These are phyloP conservation scores for Fusarium continuum DNA, from an alignment of 2,329 filamentous ascomycete species.

Conservation along the genomic window DNA sequence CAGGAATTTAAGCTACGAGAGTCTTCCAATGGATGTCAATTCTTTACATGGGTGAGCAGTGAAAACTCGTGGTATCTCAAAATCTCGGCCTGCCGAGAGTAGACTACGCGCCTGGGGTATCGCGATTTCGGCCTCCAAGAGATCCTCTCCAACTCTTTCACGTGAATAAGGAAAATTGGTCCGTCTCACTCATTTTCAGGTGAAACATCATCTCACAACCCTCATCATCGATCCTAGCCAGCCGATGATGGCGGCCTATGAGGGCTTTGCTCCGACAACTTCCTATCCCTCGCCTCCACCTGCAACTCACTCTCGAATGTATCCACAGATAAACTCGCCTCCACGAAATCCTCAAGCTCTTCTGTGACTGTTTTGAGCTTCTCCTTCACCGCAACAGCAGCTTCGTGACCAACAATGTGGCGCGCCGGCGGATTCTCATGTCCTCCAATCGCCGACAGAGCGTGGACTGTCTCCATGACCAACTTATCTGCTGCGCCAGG, in stretches of 20 bases:
- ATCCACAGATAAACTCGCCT: constrained; percentile 86
- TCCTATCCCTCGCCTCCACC: constrained; percentile 59
- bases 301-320: constrained; percentile 69
- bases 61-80: constrained; percentile 12
- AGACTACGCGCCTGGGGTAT: constrained; percentile 16
- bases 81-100: not conserved
- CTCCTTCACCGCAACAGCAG: constrained; percentile 87
- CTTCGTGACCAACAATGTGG: constrained; percentile 93
- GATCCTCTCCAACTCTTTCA: not conserved
- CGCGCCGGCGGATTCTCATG: constrained; percentile 95
- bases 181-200: not conserved
- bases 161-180: not conserved
- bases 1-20: not conserved
- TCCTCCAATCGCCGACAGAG: constrained; percentile 89
- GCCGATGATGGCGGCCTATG: constrained; percentile 35
- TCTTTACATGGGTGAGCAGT: not conserved
- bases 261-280: constrained; percentile 42
- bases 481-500: constrained; percentile 74
- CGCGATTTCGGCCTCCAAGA: not conserved
- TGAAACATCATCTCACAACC: not conserved
- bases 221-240: constrained; percentile 6
- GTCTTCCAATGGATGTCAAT: not conserved
- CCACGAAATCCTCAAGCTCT: constrained; percentile 95
- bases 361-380: constrained; percentile 97
- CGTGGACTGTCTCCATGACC: constrained; percentile 89